phyloP scores from a whole-genome alignment of 2,329 filamentous ascomycete species.

The Falciphora oryzae region DNA sequence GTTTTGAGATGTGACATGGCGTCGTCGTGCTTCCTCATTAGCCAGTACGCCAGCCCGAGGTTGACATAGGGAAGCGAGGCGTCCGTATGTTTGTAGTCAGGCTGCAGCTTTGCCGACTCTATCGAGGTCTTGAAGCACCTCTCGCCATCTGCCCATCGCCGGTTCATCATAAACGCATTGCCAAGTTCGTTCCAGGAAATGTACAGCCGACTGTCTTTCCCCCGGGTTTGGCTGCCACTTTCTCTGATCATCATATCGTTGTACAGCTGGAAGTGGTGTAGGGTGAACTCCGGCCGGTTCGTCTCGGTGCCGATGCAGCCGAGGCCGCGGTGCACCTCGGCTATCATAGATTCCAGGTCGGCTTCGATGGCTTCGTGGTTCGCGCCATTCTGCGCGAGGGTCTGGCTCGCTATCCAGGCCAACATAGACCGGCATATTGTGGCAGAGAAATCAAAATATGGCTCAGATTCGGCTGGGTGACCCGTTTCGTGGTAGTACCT shows the following conservation, averaged over 20 bases:
- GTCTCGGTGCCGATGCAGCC: slow-evolving; percentile 3
- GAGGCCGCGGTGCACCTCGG: not conserved
- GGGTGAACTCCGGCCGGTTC: not conserved
- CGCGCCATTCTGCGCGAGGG: not conserved
- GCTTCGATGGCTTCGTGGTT: not conserved
- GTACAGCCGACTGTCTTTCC: not conserved
- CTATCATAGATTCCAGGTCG: not conserved
- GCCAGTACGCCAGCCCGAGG: not conserved
- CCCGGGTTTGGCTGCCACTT: not conserved
- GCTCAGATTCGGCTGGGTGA: not conserved
- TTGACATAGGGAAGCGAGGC: not conserved
- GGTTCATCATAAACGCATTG: not conserved
- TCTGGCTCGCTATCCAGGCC: not conserved
- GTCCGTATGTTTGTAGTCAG: not conserved
- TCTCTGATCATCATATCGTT: not conserved
- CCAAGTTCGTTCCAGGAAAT: not conserved
- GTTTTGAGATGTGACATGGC: not conserved
- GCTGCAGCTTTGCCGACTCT: not conserved
- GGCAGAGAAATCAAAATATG: not conserved
- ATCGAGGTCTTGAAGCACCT: not conserved
- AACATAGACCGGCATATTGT: not conserved
- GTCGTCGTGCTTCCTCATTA: not conserved
- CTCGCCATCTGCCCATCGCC: not conserved
- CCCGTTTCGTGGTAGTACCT: not conserved
- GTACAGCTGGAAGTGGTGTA: not conserved